phyloP scores from a whole-genome alignment of 2,329 filamentous ascomycete species.

The Fusarium kyushuense region DNA sequence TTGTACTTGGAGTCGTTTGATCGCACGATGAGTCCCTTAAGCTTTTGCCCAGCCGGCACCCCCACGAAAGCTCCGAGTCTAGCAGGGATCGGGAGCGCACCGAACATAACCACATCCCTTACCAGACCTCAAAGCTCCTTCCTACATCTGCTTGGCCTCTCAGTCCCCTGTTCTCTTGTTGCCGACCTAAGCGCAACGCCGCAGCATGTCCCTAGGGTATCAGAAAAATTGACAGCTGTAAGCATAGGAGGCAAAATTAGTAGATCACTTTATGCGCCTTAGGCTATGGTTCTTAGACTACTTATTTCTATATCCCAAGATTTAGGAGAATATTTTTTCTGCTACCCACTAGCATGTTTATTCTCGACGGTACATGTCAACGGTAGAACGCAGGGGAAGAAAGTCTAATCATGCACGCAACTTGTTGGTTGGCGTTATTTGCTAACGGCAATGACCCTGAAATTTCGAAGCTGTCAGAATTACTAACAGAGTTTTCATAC shows the following conservation, averaged over 20 bases:
- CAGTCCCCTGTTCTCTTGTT: neutral
- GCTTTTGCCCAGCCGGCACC: conserved; percentile 38
- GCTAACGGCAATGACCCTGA: neutral
- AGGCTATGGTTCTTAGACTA: too few relatives aligned
- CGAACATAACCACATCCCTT: neutral
- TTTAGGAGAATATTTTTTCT: too few relatives aligned
- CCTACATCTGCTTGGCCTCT: neutral
- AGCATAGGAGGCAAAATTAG: too few relatives aligned
- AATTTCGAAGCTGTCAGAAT: neutral
- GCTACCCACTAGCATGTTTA: too few relatives aligned
- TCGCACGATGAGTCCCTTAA: conserved; percentile 26
- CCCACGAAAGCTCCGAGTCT: conserved; percentile 3
- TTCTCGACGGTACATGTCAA: neutral
- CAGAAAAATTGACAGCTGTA: too few relatives aligned
- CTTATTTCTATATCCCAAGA: too few relatives aligned
- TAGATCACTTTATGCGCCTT: too few relatives aligned
- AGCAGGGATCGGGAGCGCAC: conserved; percentile 23
- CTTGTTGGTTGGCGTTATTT: neutral
- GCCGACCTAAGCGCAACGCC: conserved; percentile 15
- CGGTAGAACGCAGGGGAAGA: conserved; percentile 4
- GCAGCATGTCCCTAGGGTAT: too few relatives aligned
- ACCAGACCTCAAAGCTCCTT: neutral
- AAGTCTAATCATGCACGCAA: conserved; percentile 9
- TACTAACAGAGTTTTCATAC: neutral
- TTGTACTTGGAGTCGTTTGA: neutral